Conservation (phyloP, 495 filamentous ascomycete genomes). For the Daldinia bambusicola region DNA sequence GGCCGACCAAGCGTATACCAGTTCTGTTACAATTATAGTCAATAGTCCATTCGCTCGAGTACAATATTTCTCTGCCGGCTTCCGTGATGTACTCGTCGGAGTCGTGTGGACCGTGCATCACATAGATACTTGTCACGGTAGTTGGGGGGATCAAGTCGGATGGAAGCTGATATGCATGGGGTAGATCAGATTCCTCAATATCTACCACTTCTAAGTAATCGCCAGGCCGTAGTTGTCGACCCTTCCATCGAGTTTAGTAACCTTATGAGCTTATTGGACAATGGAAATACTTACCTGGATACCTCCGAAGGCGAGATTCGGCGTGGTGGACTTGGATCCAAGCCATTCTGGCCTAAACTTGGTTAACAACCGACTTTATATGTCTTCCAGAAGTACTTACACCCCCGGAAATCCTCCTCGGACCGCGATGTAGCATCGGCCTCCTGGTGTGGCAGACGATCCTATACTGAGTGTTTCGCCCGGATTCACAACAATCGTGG, state of each 20-base stretch:
- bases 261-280: background rate
- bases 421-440: constrained; percentile 67
- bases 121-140: constrained; percentile 59
- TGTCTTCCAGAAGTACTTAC: background rate
- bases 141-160: constrained; percentile 26
- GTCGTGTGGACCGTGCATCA: constrained; percentile 68
- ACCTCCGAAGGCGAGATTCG: constrained; percentile 66
- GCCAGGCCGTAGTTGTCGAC: constrained; percentile 62
- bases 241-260: constrained; percentile 56
- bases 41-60: constrained; percentile 64
- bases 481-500: constrained; percentile 58
- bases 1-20: constrained; percentile 67
- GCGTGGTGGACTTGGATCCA: constrained; percentile 67
- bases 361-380: background rate
- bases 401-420: constrained; percentile 66
- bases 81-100: constrained; percentile 61
- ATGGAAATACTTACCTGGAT: constrained; percentile 28
- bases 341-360: constrained; percentile 59
- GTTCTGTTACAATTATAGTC: constrained; percentile 68
- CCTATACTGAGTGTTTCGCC: constrained; percentile 67
- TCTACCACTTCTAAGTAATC: constrained; percentile 57
- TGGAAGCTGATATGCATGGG: constrained; percentile 31
- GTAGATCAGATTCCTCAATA: constrained; percentile 31
- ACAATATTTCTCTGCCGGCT: constrained; percentile 66
- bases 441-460: constrained; percentile 58